These are phyloP conservation scores for Clausena lansium DNA, from an alignment of 345 rosid species.

Conservation along the genomic window DNA sequence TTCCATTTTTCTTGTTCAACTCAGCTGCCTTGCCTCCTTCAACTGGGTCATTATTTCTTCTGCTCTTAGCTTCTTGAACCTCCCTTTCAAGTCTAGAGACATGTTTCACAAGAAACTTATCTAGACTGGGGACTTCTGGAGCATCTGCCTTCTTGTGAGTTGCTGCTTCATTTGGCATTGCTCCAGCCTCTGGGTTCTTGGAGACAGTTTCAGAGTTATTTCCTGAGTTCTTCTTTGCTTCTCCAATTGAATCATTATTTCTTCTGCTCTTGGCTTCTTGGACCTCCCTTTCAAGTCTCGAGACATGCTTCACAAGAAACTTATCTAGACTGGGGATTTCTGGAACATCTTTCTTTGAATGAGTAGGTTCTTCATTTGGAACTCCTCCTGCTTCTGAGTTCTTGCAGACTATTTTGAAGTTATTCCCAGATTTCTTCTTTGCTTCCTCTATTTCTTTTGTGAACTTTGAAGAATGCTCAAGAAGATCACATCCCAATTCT, in stretches of 20 bases:
- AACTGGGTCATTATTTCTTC: slow-evolving; percentile 35
- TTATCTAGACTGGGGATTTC: slow-evolving; percentile 71
- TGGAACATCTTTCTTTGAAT: slow-evolving; percentile 18
- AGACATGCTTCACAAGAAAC: slow-evolving; percentile 65
- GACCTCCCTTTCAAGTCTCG: slow-evolving; percentile 82
- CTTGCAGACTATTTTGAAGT: slow-evolving; percentile 4
- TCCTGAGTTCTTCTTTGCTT: neutral
- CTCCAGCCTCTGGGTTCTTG: slow-evolving; percentile 31
- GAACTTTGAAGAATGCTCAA: slow-evolving; percentile 59
- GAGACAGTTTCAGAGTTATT: slow-evolving; percentile 6
- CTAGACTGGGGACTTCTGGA: slow-evolving; percentile 61
- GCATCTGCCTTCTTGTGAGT: slow-evolving; percentile 23
- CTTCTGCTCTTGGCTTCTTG: slow-evolving; percentile 67
- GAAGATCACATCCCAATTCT: slow-evolving; percentile 56
- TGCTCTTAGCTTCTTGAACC: slow-evolving; percentile 72
- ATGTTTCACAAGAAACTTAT: slow-evolving; percentile 66
- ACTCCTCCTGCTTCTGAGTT: slow-evolving; percentile 16
- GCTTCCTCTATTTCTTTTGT: slow-evolving; percentile 64
- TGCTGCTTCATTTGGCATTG: slow-evolving; percentile 31
- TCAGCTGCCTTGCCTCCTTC: slow-evolving; percentile 19
- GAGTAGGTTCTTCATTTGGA: slow-evolving; percentile 9
- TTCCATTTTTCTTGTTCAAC: neutral
- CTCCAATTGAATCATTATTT: slow-evolving; percentile 28
- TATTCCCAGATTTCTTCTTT: slow-evolving; percentile 38
- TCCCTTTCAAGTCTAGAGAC: slow-evolving; percentile 82